These are phyloP conservation scores for Ballota nigra DNA, from an alignment of 257 asterid species.

Conservation along the genomic window DNA sequence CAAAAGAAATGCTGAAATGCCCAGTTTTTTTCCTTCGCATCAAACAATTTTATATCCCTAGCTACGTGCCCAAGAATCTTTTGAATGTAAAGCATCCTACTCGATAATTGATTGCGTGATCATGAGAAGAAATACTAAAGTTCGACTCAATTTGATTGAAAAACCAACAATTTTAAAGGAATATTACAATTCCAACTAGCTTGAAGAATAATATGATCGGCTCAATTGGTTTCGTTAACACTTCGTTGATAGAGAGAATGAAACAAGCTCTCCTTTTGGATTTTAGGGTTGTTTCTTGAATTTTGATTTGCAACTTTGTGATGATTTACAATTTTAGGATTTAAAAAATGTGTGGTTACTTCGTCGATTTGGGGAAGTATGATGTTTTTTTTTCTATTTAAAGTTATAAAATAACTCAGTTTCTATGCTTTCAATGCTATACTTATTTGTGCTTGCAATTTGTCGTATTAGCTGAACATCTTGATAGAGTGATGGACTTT, in stretches of 20 bases:
- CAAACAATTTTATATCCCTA: too few relatives aligned
- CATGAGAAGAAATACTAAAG: neutral
- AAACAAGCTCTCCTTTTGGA: neutral
- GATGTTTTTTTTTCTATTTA: too few relatives aligned
- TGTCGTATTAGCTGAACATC: neutral
- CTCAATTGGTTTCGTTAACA: neutral
- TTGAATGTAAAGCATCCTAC: neutral
- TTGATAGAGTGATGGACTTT: conserved; percentile 7
- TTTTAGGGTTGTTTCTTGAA: conserved; percentile 3
- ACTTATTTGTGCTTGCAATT: neutral
- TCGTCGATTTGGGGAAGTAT: neutral
- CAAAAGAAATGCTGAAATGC: neutral
- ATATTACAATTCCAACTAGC: neutral
- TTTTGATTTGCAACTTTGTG: neutral
- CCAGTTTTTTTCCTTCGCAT: too few relatives aligned
- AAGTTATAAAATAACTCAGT: too few relatives aligned
- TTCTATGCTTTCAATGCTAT: neutral
- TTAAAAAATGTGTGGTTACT: neutral
- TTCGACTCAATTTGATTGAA: neutral
- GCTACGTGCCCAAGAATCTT: too few relatives aligned
- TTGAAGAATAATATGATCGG: neutral
- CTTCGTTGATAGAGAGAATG: neutral
- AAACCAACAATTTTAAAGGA: neutral
- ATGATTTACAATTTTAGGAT: neutral
- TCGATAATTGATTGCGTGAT: neutral